Conservation (phyloP, 106 monocot species). For the Dendrobium nobile region DNA sequence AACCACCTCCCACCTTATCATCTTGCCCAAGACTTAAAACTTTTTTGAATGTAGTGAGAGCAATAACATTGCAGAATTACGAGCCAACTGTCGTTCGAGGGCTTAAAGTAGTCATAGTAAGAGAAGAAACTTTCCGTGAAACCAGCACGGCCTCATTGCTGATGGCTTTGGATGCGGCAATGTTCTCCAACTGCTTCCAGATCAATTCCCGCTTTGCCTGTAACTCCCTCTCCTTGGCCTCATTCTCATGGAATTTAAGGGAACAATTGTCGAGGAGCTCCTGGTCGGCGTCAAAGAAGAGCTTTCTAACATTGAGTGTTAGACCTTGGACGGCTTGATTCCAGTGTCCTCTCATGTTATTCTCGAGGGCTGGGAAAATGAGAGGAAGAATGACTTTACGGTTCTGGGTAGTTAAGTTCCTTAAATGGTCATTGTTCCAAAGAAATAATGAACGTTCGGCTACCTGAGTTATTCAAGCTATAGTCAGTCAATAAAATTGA, state of each 20-base stretch:
- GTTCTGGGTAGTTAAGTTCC: conserved; percentile 38
- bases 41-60: not conserved
- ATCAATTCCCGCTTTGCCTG: conserved; percentile 20
- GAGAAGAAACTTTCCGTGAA: conserved; percentile 13
- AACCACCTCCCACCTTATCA: not conserved
- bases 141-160: conserved; percentile 32
- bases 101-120: conserved; percentile 9
- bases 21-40: not conserved
- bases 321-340: conserved; percentile 48
- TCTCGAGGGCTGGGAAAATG: conserved; percentile 38
- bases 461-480: conserved; percentile 12
- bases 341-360: conserved; percentile 41
- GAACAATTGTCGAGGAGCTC: conserved; percentile 35
- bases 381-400: conserved; percentile 35
- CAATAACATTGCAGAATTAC: not conserved
- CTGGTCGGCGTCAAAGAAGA: conserved; percentile 36
- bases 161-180: conserved; percentile 30
- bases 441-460: conserved; percentile 46
- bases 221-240: conserved; percentile 11
- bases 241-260: conserved; percentile 3
- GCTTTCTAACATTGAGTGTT: conserved; percentile 35
- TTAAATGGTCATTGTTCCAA: conserved; percentile 53
- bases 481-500: not conserved
- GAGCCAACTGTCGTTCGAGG: not conserved
- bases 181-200: conserved; percentile 43